A percentile compares a stretch with the other conserved stretches of the same genome.
phyloP scores from a whole-genome alignment of 1,139 yeast species.

The Meyerozyma smithsonii region DNA sequence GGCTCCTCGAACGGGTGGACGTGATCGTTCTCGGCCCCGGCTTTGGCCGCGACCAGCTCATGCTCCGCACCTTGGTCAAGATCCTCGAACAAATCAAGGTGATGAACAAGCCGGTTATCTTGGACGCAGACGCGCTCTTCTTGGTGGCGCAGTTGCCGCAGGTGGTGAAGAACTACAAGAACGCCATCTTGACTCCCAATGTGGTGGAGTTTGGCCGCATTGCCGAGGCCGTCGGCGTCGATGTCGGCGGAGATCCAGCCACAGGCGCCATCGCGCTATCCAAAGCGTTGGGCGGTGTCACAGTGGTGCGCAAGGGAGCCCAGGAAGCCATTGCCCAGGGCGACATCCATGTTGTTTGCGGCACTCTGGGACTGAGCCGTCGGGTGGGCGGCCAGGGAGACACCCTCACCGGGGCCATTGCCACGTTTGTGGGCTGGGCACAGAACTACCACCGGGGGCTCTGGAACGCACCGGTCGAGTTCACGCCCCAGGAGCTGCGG shows the following conservation, averaged over 20 bases:
- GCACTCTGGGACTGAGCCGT: conserved; percentile 56
- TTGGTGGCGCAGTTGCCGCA: conserved; percentile 55
- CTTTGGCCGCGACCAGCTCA: conserved; percentile 71
- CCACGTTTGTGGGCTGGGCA: conserved; percentile 51
- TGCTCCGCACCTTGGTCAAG: conserved; percentile 55
- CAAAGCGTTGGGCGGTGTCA: conserved; percentile 52
- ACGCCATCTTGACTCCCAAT: conserved; percentile 81
- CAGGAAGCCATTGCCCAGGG: conserved; percentile 60
- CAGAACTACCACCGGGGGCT: conserved; percentile 49
- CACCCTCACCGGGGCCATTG: conserved; percentile 66
- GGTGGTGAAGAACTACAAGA: conserved; percentile 43
- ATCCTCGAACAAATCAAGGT: conserved; percentile 56
- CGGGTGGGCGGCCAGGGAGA: conserved; percentile 92
- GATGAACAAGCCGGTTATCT: conserved; percentile 56
- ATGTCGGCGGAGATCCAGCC: conserved; percentile 18
- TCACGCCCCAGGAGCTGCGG: not conserved
- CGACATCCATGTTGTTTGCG: conserved; percentile 32
- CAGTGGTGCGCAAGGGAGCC: conserved; percentile 69
- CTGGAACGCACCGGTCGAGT: conserved; percentile 40
- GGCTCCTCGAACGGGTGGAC: conserved; percentile 63
- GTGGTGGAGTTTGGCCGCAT: conserved; percentile 77
- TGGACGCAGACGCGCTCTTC: conserved; percentile 87
- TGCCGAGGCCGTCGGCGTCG: conserved; percentile 41
- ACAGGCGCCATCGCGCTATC: conserved; percentile 45
- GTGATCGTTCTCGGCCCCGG: conserved; percentile 93